phyloP scores from a whole-genome alignment of 164 flowering plant genomes.

The Buxus sempervirens region DNA sequence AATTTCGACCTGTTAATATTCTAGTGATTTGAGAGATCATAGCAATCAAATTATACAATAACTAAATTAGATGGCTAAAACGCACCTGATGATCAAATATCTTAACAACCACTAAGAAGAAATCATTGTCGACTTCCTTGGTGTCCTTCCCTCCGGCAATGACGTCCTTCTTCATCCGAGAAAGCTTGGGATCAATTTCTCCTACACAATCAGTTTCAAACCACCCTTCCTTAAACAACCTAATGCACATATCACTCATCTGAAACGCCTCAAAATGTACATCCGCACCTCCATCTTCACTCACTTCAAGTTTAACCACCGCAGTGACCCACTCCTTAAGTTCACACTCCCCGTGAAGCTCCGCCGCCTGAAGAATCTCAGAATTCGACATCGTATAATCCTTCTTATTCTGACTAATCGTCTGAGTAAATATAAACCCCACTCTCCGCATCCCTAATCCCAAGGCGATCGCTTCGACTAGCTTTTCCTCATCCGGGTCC shows the following conservation, averaged over 20 bases:
- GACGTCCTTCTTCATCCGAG: constrained; percentile 87
- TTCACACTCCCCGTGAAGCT: constrained; percentile 73
- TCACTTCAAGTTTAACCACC: constrained; percentile 77
- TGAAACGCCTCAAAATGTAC: constrained; percentile 96
- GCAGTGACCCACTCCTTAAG: constrained; percentile 97
- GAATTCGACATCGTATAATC: constrained; percentile 72
- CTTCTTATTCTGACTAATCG: constrained; percentile 66
- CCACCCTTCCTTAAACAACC: constrained; percentile 87
- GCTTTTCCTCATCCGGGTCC: constrained; percentile 48
- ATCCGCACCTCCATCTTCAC: constrained; percentile 83
- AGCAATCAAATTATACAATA: background rate
- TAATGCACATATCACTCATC: constrained; percentile 89
- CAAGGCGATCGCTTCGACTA: constrained; percentile 29
- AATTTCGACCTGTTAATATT: too few relatives aligned
- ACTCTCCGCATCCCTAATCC: constrained; percentile 31
- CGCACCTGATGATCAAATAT: constrained; percentile 84
- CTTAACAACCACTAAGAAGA: constrained; percentile 93
- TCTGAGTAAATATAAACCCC: constrained; percentile 58
- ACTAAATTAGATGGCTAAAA: background rate
- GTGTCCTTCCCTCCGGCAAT: constrained; percentile 85
- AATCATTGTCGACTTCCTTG: constrained; percentile 81
- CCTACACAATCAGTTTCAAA: constrained; percentile 54
- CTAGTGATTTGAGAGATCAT: too few relatives aligned
- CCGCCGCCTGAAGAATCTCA: constrained; percentile 81
- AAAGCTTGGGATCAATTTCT: constrained; percentile 75